Evolutionary conservation across 352 stramenopile species (phyloP), one percentile per base, ranked within the genome.

Genomic region (Phytophthora colocasiae): DNA sequence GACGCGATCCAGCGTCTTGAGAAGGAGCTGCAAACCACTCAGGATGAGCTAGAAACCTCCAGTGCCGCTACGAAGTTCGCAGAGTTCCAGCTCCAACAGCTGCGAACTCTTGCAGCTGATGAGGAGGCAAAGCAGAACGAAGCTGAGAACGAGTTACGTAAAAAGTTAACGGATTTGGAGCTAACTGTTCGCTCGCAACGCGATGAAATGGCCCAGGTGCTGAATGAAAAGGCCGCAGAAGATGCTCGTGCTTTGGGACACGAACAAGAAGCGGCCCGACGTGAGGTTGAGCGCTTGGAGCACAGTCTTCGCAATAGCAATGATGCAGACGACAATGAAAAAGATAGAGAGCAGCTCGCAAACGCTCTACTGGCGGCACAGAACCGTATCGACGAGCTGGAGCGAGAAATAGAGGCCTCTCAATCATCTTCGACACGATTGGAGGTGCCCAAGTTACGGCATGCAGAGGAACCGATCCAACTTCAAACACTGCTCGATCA

Each of bases 31-130:
- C 46, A 87, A 41, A 73, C 76, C 11, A 80, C 74, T 0, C 82
- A 92, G 48, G 86, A 95, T 27, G 86, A 95, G 24, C 71, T 93
- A n/a, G 86, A 95, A 58, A 95, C 86, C 2, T 87, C 84, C 1
- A 91, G 78, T 39, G 79, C 81, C 12, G 81, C 86, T 11, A 87
- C 83, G 2, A 95, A 95, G 43, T 95, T 91, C 62, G 86, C 84
- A 14, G 84, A 95, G 56, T 95, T 92, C 39, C 82, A 93, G 48
- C 66, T 95, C 4, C 79, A 91, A 34, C 83, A 94, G 47, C 71
- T 92, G 27, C 82, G 82, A n/a, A 74, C 82, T 1, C 46, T 85
- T 7, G 71, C 81, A 10, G 63, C 75, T 0, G 81, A 89, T 32
- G 82, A 94, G 39, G 75, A 85, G 48, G 45, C 22, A 0, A 85